Base-by-base conservation (phyloP, 2,329 filamentous ascomycete species). In the Fusarium sp. region DNA sequence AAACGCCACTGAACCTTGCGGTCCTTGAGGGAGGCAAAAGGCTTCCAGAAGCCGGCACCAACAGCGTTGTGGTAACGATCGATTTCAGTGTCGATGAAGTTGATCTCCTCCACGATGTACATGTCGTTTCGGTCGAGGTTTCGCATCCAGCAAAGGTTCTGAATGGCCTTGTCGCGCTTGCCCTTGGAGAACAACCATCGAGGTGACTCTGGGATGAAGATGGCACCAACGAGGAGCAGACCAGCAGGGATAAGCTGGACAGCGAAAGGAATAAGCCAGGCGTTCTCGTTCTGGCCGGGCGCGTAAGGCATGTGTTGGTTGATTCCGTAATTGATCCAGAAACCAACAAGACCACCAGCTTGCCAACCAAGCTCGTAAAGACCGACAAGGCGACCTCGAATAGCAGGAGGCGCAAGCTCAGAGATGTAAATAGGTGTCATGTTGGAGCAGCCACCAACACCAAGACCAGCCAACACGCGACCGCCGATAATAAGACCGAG, bases 81-180 rank as follows among this genome's bases (percentile, higher is more conserved):
- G 19, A 93, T 80, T 14, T 91, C 90, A 17, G 85, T 83, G 50
- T 94, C 90, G 62, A 94, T 90, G 65, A 85, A 88, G 56, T 84
- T 83, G 23, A 94, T 82, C 77, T 94, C 92, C 75, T 94, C 91
- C 2, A 90, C 79, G 59, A 94, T 89, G 75, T 94, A 93, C 15
- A 81, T 77, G 65, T 91, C 83, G 7, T 84, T 81, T 0, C 78
- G 74, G 10, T 80, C 75, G 3, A 90, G 83, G 48, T 88, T 85
- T 39, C 89, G 83, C 66, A 92, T 87, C 88, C 88, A 91, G 81
- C 84, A 87, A 45, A 91, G 82, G 42, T 83, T 84, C 56, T 81
- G 77, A 60, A 88, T 80, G 17, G 85, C 89, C 72, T 89, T 77
- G 36, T 91, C 86, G 49, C 86, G 83, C 19, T 82, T 81, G 38